Percentiles rank a stretch among this genome's conserved stretches.
These are phyloP conservation scores for Stentor roeselii DNA, from an alignment of 73 alveolate genomes.

Conservation along the genomic window DNA sequence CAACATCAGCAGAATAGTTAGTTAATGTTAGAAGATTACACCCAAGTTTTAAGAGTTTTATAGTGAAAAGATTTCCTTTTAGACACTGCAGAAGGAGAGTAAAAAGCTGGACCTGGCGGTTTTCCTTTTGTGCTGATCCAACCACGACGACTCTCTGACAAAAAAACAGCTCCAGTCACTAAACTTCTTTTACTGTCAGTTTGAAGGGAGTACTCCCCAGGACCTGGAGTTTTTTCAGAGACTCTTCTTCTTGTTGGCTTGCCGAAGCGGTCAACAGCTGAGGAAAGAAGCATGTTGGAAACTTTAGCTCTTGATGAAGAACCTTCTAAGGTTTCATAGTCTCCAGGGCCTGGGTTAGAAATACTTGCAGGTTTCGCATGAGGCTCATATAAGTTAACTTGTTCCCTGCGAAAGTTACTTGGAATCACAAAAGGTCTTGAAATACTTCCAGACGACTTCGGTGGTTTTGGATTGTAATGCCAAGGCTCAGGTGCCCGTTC, in stretches of 20 bases:
- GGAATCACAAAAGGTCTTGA: constrained; percentile 48
- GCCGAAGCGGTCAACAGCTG: constrained; percentile 31
- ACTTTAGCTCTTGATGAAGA: constrained; percentile 12
- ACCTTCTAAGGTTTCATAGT: constrained; percentile 33
- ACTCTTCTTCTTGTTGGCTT: constrained; percentile 37
- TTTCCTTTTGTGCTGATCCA: neutral
- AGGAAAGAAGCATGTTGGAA: constrained; percentile 18
- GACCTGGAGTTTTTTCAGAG: constrained; percentile 10
- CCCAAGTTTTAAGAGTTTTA: constrained; percentile 18
- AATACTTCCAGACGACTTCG: neutral
- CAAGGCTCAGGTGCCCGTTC: neutral
- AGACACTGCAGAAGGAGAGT: constrained; percentile 10
- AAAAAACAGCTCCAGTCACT: constrained; percentile 20
- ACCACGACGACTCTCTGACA: constrained; percentile 23
- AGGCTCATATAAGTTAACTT: constrained; percentile 64
- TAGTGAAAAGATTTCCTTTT: constrained; percentile 25
- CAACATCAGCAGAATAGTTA: too few species aligned
- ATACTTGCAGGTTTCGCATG: constrained; percentile 46
- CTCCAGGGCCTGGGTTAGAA: constrained; percentile 69
- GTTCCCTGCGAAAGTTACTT: constrained; percentile 39
- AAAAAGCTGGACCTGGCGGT: constrained; percentile 36
- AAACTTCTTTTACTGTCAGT: neutral
- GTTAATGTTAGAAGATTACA: neutral
- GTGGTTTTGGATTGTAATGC: constrained; percentile 18
- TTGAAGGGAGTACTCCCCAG: constrained; percentile 2